Evolutionary conservation across 164 flowering plant genomes (phyloP).

Genomic region (Vitis riparia): DNA sequence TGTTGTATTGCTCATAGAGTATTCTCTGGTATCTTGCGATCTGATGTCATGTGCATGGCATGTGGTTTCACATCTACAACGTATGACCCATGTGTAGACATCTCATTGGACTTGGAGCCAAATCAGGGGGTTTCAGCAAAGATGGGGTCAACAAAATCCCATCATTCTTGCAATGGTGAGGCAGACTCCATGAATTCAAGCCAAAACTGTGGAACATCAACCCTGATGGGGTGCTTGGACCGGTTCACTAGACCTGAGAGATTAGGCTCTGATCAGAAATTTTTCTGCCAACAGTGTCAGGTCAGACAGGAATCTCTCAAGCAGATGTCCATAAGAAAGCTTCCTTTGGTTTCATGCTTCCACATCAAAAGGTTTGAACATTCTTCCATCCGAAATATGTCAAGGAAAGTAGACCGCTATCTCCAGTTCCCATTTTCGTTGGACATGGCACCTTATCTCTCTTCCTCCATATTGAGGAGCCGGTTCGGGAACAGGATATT

Average conservation of each 20-base stretch:
- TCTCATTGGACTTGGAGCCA: conserved; percentile 83
- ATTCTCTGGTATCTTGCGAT: conserved; percentile 70
- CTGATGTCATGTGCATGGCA: conserved; percentile 67
- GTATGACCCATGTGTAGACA: conserved; percentile 65
- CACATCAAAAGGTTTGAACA: conserved; percentile 95
- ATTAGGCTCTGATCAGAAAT: conserved; percentile 80
- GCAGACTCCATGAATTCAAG: conserved; percentile 34
- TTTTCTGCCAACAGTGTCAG: conserved; percentile 85
- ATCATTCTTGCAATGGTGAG: conserved; percentile 45
- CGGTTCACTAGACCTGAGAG: conserved; percentile 82
- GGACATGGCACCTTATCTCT: conserved; percentile 86
- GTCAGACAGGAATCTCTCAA: conserved; percentile 87
- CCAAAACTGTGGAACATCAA: conserved; percentile 49
- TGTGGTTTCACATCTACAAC: conserved; percentile 81
- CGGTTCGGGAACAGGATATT: conserved; percentile 78
- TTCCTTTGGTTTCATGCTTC: conserved; percentile 86
- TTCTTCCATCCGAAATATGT: conserved; percentile 68
- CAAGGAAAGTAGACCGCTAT: conserved; percentile 81
- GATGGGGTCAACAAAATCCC: conserved; percentile 40
- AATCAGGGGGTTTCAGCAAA: conserved; percentile 42
- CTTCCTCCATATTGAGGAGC: conserved; percentile 80
- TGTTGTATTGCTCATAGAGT: conserved; percentile 80
- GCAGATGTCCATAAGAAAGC: conserved; percentile 89
- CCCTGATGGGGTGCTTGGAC: conserved; percentile 76
- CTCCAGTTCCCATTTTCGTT: conserved; percentile 83